Conservation (phyloP, 768 basidiomycete species). For the Boletus patriciae region DNA sequence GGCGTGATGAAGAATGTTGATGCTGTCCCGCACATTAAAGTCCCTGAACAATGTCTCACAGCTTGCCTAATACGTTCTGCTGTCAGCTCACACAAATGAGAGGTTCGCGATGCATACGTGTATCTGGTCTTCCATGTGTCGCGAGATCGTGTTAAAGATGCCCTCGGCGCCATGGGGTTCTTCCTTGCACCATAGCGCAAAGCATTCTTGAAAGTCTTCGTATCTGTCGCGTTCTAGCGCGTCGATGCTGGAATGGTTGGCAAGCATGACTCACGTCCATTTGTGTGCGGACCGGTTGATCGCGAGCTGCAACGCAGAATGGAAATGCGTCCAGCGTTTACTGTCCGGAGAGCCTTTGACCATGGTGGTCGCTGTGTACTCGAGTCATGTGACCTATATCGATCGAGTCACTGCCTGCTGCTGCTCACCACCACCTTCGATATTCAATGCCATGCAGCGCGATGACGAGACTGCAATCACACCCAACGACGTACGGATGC, state of each 20-base stretch:
- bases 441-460: slow-evolving; percentile 31
- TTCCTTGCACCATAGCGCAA: slow-evolving; percentile 63
- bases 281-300: slow-evolving; percentile 53
- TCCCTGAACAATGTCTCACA: slow-evolving; percentile 69
- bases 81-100: neutral
- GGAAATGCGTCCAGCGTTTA: slow-evolving; percentile 52
- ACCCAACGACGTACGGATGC: slow-evolving; percentile 10
- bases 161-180: slow-evolving; percentile 61
- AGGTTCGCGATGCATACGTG: slow-evolving; percentile 23
- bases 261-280: slow-evolving; percentile 45
- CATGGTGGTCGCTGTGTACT: slow-evolving; percentile 10
- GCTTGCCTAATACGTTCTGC: slow-evolving; percentile 49
- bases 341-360: slow-evolving; percentile 32
- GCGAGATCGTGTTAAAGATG: slow-evolving; percentile 64
- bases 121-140: slow-evolving; percentile 70
- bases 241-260: neutral
- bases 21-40: slow-evolving; percentile 64
- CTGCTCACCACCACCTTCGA: slow-evolving; percentile 2
- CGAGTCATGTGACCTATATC: slow-evolving; percentile 26
- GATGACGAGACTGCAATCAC: slow-evolving; percentile 23
- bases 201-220: slow-evolving; percentile 62
- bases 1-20: slow-evolving; percentile 68
- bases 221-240: slow-evolving; percentile 33
- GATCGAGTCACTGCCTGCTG: neutral
- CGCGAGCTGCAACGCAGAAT: slow-evolving; percentile 52